phyloP scores from a whole-genome alignment of 768 basidiomycete genomes.

The Boletus pseudo-olivaceus region DNA sequence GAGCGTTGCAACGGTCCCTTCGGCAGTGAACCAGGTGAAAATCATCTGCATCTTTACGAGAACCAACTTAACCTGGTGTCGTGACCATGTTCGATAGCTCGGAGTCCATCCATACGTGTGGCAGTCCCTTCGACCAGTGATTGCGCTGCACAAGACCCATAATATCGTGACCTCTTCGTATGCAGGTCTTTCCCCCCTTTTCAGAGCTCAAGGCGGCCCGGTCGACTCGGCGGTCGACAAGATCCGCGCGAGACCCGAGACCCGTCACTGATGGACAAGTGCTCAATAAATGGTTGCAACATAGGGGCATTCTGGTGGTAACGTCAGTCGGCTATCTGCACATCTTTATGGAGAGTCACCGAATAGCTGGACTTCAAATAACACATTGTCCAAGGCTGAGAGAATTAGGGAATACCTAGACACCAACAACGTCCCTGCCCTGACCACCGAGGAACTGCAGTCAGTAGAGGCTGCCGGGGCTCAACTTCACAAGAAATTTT shows the following conservation, averaged over 20 bases:
- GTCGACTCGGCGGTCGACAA: no score
- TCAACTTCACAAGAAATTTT: not conserved
- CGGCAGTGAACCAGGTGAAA: not conserved
- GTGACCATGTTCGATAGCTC: not conserved
- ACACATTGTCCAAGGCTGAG: not conserved
- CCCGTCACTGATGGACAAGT: conserved; percentile 1
- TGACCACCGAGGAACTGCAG: conserved; percentile 1
- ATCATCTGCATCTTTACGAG: not conserved
- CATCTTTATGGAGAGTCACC: not conserved
- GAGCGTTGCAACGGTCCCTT: not conserved
- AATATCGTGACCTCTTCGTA: conserved; percentile 4
- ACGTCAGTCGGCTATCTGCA: not conserved
- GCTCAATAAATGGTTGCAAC: not conserved
- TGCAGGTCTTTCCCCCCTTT: not conserved
- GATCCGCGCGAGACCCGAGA: no score
- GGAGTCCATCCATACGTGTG: conserved; percentile 2
- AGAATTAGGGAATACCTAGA: not conserved
- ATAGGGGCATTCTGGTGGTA: no score
- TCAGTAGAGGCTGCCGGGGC: not conserved
- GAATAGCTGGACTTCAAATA: not conserved
- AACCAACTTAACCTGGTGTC: not conserved
- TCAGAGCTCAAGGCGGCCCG: not conserved
- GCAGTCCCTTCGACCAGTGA: conserved; percentile 2
- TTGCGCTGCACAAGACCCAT: not conserved
- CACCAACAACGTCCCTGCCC: not conserved